Conservation (phyloP, 208 protist genomes). For the Acanthamoeba triangularis region DNA sequence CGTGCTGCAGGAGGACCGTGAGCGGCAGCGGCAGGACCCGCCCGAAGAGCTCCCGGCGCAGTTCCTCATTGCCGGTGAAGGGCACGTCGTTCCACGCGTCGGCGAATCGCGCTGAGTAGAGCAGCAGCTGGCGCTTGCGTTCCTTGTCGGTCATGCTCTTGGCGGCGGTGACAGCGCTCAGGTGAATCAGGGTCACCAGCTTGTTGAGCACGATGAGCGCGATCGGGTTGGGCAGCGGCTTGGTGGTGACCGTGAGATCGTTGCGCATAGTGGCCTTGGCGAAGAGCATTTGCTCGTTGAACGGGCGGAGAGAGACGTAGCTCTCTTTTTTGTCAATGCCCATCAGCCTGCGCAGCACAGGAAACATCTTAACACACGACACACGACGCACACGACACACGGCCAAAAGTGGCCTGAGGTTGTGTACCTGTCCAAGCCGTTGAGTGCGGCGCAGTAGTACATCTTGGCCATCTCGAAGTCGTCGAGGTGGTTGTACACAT, state of each 20-base stretch:
- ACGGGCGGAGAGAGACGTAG: not conserved
- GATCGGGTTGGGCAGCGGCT: constrained; percentile 1
- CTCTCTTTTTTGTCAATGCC: not conserved
- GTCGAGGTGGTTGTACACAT: not conserved
- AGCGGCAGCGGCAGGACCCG: not conserved
- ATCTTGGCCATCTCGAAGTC: constrained; percentile 39
- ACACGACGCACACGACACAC: no score
- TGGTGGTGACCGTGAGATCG: not conserved
- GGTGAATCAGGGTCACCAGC: not conserved
- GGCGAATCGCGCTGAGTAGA: constrained; percentile 24
- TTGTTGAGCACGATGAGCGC: constrained; percentile 13
- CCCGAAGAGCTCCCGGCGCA: not conserved
- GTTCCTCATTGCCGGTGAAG: constrained; percentile 5
- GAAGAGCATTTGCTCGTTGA: not conserved
- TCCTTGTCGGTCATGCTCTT: not conserved
- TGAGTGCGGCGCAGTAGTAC: constrained; percentile 12
- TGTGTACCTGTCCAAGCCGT: constrained; percentile 21
- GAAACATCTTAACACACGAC: no score
- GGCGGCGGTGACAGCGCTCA: not conserved
- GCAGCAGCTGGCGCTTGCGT: not conserved
- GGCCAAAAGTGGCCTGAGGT: no score
- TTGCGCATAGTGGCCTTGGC: not conserved
- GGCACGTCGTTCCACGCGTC: constrained; percentile 22
- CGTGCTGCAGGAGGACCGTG: constrained; percentile 12
- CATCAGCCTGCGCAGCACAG: not conserved